Evolutionary conservation across 2,329 filamentous ascomycete genomes (phyloP).

Genomic region (Trichoderma polysporum): DNA sequence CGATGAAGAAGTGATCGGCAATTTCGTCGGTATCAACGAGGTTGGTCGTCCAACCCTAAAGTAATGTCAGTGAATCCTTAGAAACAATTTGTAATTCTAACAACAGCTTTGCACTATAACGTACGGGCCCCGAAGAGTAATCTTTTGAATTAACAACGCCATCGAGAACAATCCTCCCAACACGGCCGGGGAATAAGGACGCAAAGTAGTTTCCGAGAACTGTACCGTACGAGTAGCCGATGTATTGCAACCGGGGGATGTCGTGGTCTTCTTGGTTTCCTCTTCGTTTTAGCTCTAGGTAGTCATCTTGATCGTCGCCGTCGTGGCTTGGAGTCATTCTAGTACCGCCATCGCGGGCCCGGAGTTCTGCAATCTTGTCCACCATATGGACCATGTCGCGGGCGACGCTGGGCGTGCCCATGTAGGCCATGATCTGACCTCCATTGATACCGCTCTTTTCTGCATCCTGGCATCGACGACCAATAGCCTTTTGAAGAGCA

Average conservation of each 20-base stretch:
- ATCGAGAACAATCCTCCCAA: conserved; percentile 44
- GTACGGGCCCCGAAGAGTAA: conserved; percentile 30
- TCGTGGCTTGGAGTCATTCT: background rate
- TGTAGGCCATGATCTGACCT: conserved; percentile 34
- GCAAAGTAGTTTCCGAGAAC: conserved; percentile 37
- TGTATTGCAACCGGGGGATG: conserved; percentile 41
- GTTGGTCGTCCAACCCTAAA: background rate
- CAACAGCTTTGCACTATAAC: background rate
- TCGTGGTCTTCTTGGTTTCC: background rate
- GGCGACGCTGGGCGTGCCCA: conserved; percentile 40
- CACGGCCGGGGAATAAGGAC: conserved; percentile 36
- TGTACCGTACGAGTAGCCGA: conserved; percentile 50
- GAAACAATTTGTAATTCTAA: too few relatives aligned
- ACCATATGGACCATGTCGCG: conserved; percentile 42
- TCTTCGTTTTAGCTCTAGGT: background rate
- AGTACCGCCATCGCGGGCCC: background rate
- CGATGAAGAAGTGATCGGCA: background rate
- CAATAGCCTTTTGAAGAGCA: conserved; percentile 28
- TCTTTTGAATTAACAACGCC: conserved; percentile 39
- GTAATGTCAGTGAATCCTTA: too few relatives aligned
- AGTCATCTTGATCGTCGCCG: background rate
- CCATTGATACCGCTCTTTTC: conserved; percentile 10
- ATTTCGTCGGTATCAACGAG: background rate
- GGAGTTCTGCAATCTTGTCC: conserved; percentile 35
- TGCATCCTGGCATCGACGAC: conserved; percentile 30